Evolutionary conservation across 805 yeast species (phyloP).

Genomic region (Kuraishia borneana): DNA sequence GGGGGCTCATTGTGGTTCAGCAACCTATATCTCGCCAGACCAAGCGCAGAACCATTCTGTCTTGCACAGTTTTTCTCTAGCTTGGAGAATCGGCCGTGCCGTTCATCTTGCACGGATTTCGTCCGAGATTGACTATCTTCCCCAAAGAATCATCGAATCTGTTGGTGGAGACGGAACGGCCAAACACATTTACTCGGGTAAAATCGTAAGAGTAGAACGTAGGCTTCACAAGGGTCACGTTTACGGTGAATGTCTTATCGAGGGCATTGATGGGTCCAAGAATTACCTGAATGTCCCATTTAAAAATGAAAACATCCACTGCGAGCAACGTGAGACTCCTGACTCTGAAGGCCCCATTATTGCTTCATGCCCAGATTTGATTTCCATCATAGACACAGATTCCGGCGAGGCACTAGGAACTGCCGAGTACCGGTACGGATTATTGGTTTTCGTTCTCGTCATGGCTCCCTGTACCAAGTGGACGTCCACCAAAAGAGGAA

Average conservation of each 20-base stretch:
- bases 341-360: constrained; percentile 12
- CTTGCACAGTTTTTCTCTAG: constrained; percentile 23
- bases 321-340: constrained; percentile 11
- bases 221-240: constrained; percentile 29
- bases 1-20: constrained; percentile 24
- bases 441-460: constrained; percentile 29
- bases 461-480: constrained; percentile 26
- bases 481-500: constrained; percentile 22
- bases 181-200: constrained; percentile 25
- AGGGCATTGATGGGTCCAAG: constrained; percentile 7
- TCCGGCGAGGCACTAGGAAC: constrained; percentile 36
- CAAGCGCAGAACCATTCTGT: constrained; percentile 7
- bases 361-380: constrained; percentile 33
- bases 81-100: constrained; percentile 39
- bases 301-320: constrained; percentile 34
- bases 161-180: constrained; percentile 24
- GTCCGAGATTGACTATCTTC: constrained; percentile 22
- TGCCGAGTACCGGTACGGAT: constrained; percentile 33
- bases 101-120: constrained; percentile 24
- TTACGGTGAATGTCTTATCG: constrained; percentile 28
- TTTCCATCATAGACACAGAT: constrained; percentile 28
- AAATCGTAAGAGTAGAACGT: constrained; percentile 30
- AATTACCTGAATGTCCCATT: constrained; percentile 25
- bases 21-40: constrained; percentile 8
- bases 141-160: constrained; percentile 23